A percentile compares a stretch with the other conserved stretches of the same genome.
Evolutionary conservation across 176 grass and related monocot genomes (phyloP).

Genomic region (Juncus inflexus): DNA sequence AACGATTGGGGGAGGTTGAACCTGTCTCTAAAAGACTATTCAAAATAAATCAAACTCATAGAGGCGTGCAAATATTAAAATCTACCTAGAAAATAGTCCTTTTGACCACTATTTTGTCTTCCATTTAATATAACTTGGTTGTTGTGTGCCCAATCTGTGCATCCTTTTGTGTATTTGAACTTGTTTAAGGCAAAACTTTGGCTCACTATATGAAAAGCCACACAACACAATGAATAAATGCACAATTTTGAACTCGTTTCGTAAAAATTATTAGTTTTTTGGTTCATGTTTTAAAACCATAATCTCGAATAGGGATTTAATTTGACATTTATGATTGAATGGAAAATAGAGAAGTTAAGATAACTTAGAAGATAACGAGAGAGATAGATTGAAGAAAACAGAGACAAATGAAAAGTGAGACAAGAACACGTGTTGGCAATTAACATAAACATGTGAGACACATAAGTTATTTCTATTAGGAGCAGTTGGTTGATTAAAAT

Average conservation of each 20-base stretch:
- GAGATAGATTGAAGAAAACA: constrained; percentile 1
- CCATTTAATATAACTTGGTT: no score
- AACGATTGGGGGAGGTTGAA: constrained; percentile 9
- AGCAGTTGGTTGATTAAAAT: background rate
- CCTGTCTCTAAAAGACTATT: constrained; percentile 7
- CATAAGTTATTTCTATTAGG: background rate
- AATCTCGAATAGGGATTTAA: background rate
- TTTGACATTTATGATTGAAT: background rate
- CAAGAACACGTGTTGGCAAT: constrained; percentile 26
- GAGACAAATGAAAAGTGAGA: constrained; percentile 3
- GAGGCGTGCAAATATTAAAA: constrained; percentile 24
- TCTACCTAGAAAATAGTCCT: constrained; percentile 16
- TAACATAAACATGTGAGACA: constrained; percentile 30
- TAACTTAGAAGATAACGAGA: background rate
- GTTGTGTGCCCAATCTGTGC: no score
- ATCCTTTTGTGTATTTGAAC: no score
- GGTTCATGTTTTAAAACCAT: no score
- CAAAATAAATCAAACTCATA: constrained; percentile 18
- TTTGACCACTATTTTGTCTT: constrained; percentile 29
- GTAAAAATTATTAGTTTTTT: no score
- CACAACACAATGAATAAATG: no score
- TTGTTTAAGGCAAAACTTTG: no score
- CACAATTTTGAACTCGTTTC: no score
- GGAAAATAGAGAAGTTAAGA: background rate
- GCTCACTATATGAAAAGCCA: no score